A percentile compares a stretch with the other conserved stretches of the same genome.
Conservation (phyloP, 352 stramenopile genomes). For the Phytophthora pisi region DNA sequence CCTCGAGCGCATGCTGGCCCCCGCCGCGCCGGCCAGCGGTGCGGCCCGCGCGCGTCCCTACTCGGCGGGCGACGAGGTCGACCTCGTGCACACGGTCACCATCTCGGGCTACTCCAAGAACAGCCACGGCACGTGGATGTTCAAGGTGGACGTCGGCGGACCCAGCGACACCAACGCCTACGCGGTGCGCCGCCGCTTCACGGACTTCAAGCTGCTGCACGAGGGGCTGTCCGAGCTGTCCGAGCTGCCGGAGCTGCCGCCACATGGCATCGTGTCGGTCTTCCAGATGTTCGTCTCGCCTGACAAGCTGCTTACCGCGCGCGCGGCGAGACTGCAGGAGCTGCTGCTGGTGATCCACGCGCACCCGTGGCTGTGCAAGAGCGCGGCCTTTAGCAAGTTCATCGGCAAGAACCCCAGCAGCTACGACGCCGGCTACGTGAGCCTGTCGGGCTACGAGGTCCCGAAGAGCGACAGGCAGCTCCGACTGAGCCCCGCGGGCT, state of each 20-base stretch:
- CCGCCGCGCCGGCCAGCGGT: constrained; percentile 20
- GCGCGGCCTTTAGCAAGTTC: constrained; percentile 56
- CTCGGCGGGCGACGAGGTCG: constrained; percentile 58
- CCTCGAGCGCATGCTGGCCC: constrained; percentile 52
- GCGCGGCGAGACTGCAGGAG: constrained; percentile 58
- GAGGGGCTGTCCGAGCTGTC: constrained; percentile 53
- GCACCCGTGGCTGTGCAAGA: constrained; percentile 53
- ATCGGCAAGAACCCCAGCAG: constrained; percentile 77
- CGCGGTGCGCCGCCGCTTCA: constrained; percentile 74
- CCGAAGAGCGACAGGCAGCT: constrained; percentile 33
- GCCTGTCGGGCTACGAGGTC: constrained; percentile 71
- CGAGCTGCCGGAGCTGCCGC: constrained; percentile 51
- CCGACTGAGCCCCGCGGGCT: constrained; percentile 24
- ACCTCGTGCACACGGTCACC: constrained; percentile 51
- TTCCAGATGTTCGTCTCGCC: constrained; percentile 73
- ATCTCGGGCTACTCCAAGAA: constrained; percentile 74
- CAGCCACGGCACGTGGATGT: constrained; percentile 74
- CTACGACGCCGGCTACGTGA: constrained; percentile 72
- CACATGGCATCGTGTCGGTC: constrained; percentile 70
- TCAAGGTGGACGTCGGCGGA: constrained; percentile 72
- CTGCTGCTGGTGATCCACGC: constrained; percentile 64
- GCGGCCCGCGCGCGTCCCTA: constrained; percentile 45
- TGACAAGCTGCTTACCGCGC: constrained; percentile 58
- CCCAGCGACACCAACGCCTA: constrained; percentile 60
- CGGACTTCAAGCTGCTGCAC: constrained; percentile 75